A percentile compares a stretch with the other conserved stretches of the same genome.
Evolutionary conservation across 441 rosid species (phyloP).

Genomic region (Adansonia grandidieri): DNA sequence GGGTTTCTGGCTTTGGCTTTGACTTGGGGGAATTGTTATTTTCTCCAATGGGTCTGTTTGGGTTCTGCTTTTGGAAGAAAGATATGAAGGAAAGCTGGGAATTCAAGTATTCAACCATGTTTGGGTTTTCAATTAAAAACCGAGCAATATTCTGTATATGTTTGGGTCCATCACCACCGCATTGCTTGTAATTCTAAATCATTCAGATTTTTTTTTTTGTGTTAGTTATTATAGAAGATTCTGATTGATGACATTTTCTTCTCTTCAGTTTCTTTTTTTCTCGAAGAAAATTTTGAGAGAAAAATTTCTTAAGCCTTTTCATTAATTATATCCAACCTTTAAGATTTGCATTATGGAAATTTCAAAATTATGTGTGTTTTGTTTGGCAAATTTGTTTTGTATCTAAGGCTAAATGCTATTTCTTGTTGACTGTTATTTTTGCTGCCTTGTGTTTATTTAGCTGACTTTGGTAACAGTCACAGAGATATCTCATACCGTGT

Average conservation of each 20-base stretch:
- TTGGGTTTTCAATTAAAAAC: constrained; percentile 24
- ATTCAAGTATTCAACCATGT: background rate
- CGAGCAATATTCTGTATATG: background rate
- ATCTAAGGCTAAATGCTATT: background rate
- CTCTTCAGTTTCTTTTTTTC: background rate
- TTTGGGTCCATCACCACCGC: background rate
- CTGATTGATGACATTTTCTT: background rate
- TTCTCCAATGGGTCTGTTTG: constrained; percentile 14
- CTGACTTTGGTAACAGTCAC: constrained; percentile 1
- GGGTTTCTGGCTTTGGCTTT: constrained; percentile 27
- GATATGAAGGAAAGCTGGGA: background rate
- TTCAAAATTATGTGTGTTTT: background rate
- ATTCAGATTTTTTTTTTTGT: constrained; percentile 20
- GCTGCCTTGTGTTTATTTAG: background rate
- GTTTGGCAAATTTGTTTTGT: background rate
- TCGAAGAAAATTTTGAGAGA: background rate
- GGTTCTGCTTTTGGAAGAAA: constrained; percentile 14
- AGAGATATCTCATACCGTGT: background rate
- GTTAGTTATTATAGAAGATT: constrained; percentile 9
- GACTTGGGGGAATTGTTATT: background rate
- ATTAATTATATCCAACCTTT: background rate
- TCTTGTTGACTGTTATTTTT: constrained; percentile 23
- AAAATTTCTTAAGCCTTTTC: background rate
- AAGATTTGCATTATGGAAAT: background rate
- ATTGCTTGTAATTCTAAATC: constrained; percentile 12